Evolutionary conservation across 164 flowering plant genomes (phyloP), one percentile per base, ranked within the genome.

Genomic region (Platanus orientalis): DNA sequence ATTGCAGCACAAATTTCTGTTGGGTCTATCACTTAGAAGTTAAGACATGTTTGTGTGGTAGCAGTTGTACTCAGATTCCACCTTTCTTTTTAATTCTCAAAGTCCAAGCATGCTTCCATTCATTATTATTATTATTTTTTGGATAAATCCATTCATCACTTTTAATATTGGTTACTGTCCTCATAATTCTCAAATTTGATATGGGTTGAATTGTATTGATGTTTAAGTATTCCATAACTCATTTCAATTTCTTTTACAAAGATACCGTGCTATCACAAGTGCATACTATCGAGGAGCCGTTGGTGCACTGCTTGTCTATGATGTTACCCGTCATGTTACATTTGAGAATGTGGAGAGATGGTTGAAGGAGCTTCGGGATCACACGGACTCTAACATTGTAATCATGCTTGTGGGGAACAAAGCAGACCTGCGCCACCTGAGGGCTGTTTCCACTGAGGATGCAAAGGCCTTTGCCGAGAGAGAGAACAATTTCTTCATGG

Each of bases 201-300:
- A 1, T 14, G 13, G 12, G 42, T 36, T 36, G 42, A 36, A 36
- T 36, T 36, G 42, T 36, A 3, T 10, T 36, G 42, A 10, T 7
- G 42, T 14, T 36, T 36, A 36, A 36, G 9, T 7, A 36, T 36
- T 36, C 42, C 9, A 32, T 32, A 14, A 7, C 49, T 23, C 45
- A 29, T 54, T 61, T 44, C 34, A 47, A 54, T 60, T 54, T 26
- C 20, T 25, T 52, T 62, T 61, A 6, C 16, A 7, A 52, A 89
- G 96, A 69, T 89, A 89, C 58, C 92, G 96, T 7, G 96, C 96
- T 40, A 89, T 89, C 66, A 89, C 96, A 5, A 89, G 96, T 67
- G 96, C 96, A 23, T 89, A 89, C 69, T 89, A 89, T 62, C 75
- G 96, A 67, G 96, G 96, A 71, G 92, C 96, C 36, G 96, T 87